Conservation (phyloP, 352 stramenopile genomes). For the Plasmopara muralis region DNA sequence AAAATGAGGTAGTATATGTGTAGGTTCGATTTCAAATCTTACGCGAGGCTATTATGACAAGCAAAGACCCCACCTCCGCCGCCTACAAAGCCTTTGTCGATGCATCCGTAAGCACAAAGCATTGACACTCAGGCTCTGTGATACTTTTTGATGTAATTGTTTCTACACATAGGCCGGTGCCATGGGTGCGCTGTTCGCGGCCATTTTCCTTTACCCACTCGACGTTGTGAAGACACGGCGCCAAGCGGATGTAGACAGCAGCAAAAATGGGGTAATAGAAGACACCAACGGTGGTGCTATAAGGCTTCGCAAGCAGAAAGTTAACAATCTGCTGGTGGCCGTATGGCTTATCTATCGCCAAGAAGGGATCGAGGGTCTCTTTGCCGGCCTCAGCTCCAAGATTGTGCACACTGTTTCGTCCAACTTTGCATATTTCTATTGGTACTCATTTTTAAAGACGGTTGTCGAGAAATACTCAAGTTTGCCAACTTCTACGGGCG, state of each 20-base stretch:
- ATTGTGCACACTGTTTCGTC: conserved; percentile 65
- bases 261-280: conserved; percentile 16
- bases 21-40: too few species aligned
- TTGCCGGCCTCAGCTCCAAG: conserved; percentile 68
- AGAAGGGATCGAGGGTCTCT: conserved; percentile 56
- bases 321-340: conserved; percentile 43
- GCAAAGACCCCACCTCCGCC: conserved; percentile 28
- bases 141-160: conserved; percentile 6
- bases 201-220: conserved; percentile 64
- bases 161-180: conserved; percentile 41
- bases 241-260: conserved; percentile 44
- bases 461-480: conserved; percentile 43
- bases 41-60: conserved; percentile 13
- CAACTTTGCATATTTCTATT: conserved; percentile 85
- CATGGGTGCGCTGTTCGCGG: conserved; percentile 70
- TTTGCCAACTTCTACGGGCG: conserved; percentile 45
- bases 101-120: conserved; percentile 42
- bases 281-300: conserved; percentile 22
- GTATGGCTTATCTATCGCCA: conserved; percentile 63
- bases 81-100: conserved; percentile 76
- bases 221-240: conserved; percentile 74
- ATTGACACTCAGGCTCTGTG: neutral
- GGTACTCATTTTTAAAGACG: conserved; percentile 76
- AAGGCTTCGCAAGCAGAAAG: conserved; percentile 31
- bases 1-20: too few species aligned